Conservation (phyloP, 306 rosid species). For the Quercus cerris region DNA sequence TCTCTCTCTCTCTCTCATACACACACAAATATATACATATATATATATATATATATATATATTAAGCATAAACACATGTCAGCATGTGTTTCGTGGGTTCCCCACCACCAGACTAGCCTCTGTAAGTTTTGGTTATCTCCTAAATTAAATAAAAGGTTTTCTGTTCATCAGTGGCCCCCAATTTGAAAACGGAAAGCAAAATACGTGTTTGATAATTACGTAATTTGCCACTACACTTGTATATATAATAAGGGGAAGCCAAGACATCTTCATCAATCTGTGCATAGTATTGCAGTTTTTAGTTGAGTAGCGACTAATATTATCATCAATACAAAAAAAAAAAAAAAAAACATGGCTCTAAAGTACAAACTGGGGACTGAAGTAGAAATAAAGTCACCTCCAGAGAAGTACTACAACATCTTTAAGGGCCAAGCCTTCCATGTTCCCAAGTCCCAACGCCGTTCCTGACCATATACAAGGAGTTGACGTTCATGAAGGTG, state of each 20-base stretch:
- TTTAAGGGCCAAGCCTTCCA: conserved; percentile 12
- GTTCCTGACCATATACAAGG: conserved; percentile 12
- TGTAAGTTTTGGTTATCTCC: no score
- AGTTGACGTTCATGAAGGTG: conserved; percentile 47
- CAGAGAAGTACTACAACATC: conserved; percentile 20
- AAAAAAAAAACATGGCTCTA: conserved; percentile 17
- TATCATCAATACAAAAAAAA: background rate
- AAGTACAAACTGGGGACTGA: conserved; percentile 28
- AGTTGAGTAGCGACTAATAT: background rate
- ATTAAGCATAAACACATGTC: no score
- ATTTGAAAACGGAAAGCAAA: no score
- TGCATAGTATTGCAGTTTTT: background rate
- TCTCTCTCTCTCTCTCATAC: no score
- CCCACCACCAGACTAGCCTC: no score
- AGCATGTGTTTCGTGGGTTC: no score
- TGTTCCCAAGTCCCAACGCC: conserved; percentile 21
- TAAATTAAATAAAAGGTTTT: no score
- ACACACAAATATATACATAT: no score
- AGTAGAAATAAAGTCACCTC: conserved; percentile 25
- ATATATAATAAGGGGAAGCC: background rate
- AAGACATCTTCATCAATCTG: background rate
- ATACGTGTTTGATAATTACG: no score
- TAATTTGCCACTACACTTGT: no score
- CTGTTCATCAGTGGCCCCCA: no score
- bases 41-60: no score